Evolutionary conservation across 805 yeast species (phyloP), one percentile per base, ranked within the genome.

Genomic region (Metschnikowia colocasiae): DNA sequence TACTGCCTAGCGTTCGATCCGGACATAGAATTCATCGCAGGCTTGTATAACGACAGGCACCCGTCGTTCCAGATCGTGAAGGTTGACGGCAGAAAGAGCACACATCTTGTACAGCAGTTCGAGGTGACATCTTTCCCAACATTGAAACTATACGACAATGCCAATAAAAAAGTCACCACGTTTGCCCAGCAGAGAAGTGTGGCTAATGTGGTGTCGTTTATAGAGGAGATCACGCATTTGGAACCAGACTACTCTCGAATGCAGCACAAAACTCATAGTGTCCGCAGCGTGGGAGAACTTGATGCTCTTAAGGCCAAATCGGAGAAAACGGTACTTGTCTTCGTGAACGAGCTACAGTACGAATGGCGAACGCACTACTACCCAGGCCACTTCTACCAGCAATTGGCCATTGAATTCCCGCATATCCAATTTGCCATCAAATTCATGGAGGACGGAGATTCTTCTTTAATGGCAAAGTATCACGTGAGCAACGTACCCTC

Each of bases 121-220:
- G 55, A 58, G 13, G 64, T 81, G 3, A 49, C 54, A 9, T 70
- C 68, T 16, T 82, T 68, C 57, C 87, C 87, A 1, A 65, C 75
- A 0, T 48, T 82, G 42, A 71, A 73, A 53, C 56, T 81, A 29
- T 73, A 77, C 49, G 61, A 73, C 29, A 64, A 66, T 40, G 63
- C 64, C 34, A 75, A 78, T 1, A 71, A 68, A 40, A 62, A 66
- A 45, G 64, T 76, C 4, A 67, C 63, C 0, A 60, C 65, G 1
- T 80, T 66, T 55, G 55, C 57, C 1, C 71, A 68, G 8, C 27
- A 32, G 16, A 40, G 58, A 20, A 47, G 46, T 43, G 47, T 53
- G 4, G 52, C 43, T 9, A 50, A 49, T 29, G 22, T 55, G 23
- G 47, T 42, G 16, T 29, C 48, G 4, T 55, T 55, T 23, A 47